Evolutionary conservation across 305 asterid genomes (phyloP), one percentile per base, ranked within the genome.

Genomic region (Fraxinus nigra): DNA sequence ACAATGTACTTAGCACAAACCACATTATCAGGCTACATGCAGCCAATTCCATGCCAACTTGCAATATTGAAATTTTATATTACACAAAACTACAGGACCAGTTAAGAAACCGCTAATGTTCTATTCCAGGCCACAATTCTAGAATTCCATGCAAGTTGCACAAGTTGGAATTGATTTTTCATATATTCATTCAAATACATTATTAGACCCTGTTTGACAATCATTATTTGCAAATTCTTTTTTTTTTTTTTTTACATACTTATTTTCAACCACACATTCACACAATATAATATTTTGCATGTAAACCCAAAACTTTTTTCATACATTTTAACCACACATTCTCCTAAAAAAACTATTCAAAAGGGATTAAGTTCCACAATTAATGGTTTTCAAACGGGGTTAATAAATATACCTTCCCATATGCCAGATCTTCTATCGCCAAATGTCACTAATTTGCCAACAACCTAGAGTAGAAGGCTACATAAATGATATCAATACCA

Each of bases 41-140:
- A 86, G 77, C 77, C 75, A 72, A 82, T 74, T 82, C 61, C 85
- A 80, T 80, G 92, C 89, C 61, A 87, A 83, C 83, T 82, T 74
- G 85, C 75, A 26, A 73, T 34, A 80, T 37, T 72, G 33, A 61
- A 35, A 76, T 67, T 40, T 46, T 30, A 85, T 72, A 75, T 76
- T 81, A 56, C 16, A 75, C 30, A 37, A 14, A 38, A 70, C 80
- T 38, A 72, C 30, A 78, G 72, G 76, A 76, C 24, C 32, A 81
- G 24, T 72, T 69, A 61, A 76, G 76, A 79, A 77, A 77, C 48
- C 75, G 61, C 28, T 75, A 16, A 67, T 5, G 10, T 22, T 63
- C 73, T 72, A 81, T 70, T 82, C 59, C 82, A 81, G 84, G 80
- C 61, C 79, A 82, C 24, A 72, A 84, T 78, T 80, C 77, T 32